These are phyloP conservation scores for Hypoxylon fuscum DNA, from an alignment of 495 filamentous ascomycete genomes.

Conservation along the genomic window DNA sequence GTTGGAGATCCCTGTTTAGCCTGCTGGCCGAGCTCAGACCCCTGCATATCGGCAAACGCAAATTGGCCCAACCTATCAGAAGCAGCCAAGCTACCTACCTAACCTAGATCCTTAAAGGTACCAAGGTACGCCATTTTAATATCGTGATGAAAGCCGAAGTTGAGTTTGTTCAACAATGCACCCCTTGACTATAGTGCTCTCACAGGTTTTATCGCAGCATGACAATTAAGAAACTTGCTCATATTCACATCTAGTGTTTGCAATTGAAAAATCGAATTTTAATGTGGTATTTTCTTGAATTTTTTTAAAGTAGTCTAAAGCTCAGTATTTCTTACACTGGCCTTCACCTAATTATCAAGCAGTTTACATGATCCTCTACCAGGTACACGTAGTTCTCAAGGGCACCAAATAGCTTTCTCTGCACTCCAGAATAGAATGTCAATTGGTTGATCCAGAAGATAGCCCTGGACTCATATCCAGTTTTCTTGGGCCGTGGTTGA, in stretches of 20 bases:
- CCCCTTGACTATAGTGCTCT: too few relatives aligned
- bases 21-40: conserved; percentile 31
- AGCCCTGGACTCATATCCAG: conserved; percentile 36
- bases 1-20: conserved; percentile 36
- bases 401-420: conserved; percentile 10
- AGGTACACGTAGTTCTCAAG: conserved; percentile 16
- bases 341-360: conserved; percentile 14
- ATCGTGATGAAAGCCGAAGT: conserved; percentile 19
- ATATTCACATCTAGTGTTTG: conserved; percentile 7
- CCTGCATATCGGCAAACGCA: conserved; percentile 41
- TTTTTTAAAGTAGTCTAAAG: conserved; percentile 18
- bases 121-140: conserved; percentile 15
- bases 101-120: conserved; percentile 21
- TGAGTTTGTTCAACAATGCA: background rate
- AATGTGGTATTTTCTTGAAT: conserved; percentile 21
- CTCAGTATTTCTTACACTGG: background rate
- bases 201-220: too few relatives aligned
- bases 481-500: conserved; percentile 40
- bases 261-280: background rate
- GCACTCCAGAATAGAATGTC: background rate
- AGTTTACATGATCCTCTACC: conserved; percentile 3
- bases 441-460: conserved; percentile 3
- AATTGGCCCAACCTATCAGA: conserved; percentile 28
- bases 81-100: background rate
- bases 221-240: background rate